Evolutionary conservation across 352 stramenopile genomes (phyloP).

Genomic region (Aphanomyces astaci): DNA sequence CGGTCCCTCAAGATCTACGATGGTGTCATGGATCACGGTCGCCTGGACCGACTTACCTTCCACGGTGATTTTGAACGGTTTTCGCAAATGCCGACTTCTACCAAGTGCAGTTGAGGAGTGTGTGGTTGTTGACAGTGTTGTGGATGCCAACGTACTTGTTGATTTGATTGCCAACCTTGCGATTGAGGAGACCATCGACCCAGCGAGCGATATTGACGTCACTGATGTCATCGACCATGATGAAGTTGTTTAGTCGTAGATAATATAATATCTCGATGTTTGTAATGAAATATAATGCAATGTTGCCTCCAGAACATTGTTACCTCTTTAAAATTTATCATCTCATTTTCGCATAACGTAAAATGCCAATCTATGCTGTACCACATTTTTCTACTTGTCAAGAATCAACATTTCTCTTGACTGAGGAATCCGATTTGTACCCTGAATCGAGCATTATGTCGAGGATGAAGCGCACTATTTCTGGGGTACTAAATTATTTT

Average conservation of each 20-base stretch:
- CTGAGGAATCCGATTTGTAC: too few relatives aligned
- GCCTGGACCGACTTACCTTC: neutral
- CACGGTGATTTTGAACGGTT: constrained; percentile 11
- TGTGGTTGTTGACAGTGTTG: neutral
- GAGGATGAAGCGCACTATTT: too few relatives aligned
- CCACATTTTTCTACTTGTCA: too few relatives aligned
- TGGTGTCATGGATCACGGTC: neutral
- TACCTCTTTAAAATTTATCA: too few relatives aligned
- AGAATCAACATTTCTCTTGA: too few relatives aligned
- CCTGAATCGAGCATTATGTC: too few relatives aligned
- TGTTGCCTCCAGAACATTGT: too few relatives aligned
- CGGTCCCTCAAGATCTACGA: neutral
- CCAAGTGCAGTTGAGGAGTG: neutral
- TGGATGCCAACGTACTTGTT: neutral
- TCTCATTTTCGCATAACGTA: too few relatives aligned
- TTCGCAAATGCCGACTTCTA: constrained; percentile 6
- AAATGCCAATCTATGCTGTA: too few relatives aligned
- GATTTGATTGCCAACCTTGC: neutral
- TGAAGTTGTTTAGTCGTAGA: neutral
- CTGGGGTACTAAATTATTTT: too few relatives aligned
- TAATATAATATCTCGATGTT: neutral
- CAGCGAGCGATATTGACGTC: neutral
- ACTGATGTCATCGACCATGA: neutral
- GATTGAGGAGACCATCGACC: constrained; percentile 1
- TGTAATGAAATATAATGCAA: too few relatives aligned